These are phyloP conservation scores for Datisca glomerata DNA, from an alignment of 306 rosid species.

Conservation along the genomic window DNA sequence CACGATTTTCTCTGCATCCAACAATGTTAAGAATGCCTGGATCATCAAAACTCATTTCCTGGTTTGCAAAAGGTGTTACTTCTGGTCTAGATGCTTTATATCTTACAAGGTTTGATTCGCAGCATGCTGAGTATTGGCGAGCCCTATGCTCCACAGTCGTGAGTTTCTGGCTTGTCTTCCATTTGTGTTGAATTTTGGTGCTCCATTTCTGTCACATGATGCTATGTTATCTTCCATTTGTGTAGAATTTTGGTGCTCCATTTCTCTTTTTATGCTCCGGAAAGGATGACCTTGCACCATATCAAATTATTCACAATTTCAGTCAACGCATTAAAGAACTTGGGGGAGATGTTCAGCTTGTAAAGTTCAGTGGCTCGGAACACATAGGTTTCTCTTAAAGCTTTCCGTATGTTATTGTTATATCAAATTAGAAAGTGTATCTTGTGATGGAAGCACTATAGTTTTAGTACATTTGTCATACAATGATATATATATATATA, in stretches of 20 bases:
- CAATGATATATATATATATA: no score
- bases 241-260: conserved; percentile 83
- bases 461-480: no score
- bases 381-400: conserved; percentile 62
- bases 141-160: conserved; percentile 80
- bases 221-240: conserved; percentile 2
- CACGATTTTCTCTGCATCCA: conserved; percentile 64
- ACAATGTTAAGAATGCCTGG: conserved; percentile 69
- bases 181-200: conserved; percentile 60
- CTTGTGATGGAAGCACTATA: no score
- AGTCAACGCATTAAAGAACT: conserved; percentile 57
- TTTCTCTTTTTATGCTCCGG: conserved; percentile 81
- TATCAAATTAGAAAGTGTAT: conserved; percentile 1
- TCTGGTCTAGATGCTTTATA: conserved; percentile 86
- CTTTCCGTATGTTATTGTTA: neutral
- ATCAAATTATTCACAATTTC: conserved; percentile 46
- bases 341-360: conserved; percentile 72
- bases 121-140: conserved; percentile 76
- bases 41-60: conserved; percentile 64
- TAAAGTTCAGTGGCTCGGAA: conserved; percentile 59
- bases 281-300: conserved; percentile 70
- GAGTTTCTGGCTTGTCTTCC: conserved; percentile 23
- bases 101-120: conserved; percentile 79
- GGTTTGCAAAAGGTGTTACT: conserved; percentile 74
- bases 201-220: conserved; percentile 36